A percentile compares a stretch with the other conserved stretches of the same genome.
Conservation (phyloP, 2,329 filamentous ascomycete genomes). For the Hirsutella thompsonii region DNA sequence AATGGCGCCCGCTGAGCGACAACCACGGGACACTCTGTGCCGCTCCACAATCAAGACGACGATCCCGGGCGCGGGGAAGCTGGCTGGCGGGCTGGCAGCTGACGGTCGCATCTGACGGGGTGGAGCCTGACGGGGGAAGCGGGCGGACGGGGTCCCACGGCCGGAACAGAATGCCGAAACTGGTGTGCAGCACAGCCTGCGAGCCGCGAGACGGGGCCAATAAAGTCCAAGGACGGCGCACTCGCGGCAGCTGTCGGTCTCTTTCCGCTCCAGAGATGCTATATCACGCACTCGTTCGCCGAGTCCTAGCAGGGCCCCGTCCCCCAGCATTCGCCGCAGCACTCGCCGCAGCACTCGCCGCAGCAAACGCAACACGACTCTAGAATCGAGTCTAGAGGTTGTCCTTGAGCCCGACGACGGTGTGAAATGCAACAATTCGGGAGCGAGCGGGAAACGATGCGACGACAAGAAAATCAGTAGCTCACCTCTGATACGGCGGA, state of each 20-base stretch:
- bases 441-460: background rate
- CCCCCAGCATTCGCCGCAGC: background rate
- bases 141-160: background rate
- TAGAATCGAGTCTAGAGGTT: background rate
- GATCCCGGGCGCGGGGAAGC: background rate
- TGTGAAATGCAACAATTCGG: background rate
- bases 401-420: background rate
- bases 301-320: background rate
- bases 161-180: constrained; percentile 2
- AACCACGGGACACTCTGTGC: background rate
- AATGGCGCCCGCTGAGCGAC: background rate
- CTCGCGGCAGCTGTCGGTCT: background rate
- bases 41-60: background rate
- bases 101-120: background rate
- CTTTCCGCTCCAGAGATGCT: background rate
- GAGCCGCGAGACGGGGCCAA: background rate
- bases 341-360: background rate
- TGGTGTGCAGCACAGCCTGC: constrained; percentile 1
- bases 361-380: background rate
- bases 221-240: background rate
- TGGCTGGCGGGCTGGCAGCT: too few relatives aligned
- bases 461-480: constrained; percentile 3
- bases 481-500: constrained; percentile 35
- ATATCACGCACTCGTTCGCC: background rate
- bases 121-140: background rate